A percentile compares a stretch with the other conserved stretches of the same genome.
phyloP scores from a whole-genome alignment of 2,329 filamentous ascomycete genomes.

The Byssochlamys sp. region DNA sequence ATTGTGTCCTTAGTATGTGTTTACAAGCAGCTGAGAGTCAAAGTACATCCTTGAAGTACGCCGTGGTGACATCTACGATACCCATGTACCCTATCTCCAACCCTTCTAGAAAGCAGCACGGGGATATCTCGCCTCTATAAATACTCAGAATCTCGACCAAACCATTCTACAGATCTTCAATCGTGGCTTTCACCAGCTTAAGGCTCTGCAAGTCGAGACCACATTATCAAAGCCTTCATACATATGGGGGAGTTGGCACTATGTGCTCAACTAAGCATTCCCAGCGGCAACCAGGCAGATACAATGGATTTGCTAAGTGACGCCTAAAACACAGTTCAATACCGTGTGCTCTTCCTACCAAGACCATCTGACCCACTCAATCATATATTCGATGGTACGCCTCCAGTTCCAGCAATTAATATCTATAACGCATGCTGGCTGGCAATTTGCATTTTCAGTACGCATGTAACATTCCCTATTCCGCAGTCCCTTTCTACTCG shows the following conservation, averaged over 20 bases:
- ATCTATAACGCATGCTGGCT: slow-evolving; percentile 7
- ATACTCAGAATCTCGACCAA: slow-evolving; percentile 1
- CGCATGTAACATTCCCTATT: slow-evolving; percentile 6
- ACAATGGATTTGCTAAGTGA: slow-evolving; percentile 2
- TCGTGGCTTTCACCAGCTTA: slow-evolving; percentile 3
- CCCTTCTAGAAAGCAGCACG: background rate
- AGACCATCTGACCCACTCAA: background rate
- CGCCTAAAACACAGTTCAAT: slow-evolving; percentile 6
- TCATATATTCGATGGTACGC: slow-evolving; percentile 1
- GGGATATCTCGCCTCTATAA: slow-evolving; percentile 1
- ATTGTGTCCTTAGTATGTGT: background rate
- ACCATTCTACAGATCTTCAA: background rate
- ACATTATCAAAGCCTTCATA: slow-evolving; percentile 3
- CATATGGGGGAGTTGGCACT: slow-evolving; percentile 6
- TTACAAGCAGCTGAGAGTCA: background rate
- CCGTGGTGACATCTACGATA: slow-evolving; percentile 4
- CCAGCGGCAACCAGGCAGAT: background rate
- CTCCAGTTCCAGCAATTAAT: background rate
- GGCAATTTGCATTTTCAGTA: slow-evolving; percentile 3
- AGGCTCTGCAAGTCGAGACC: slow-evolving; percentile 1
- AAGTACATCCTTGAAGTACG: slow-evolving; percentile 6
- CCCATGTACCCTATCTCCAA: slow-evolving; percentile 5
- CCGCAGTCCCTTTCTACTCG: slow-evolving; percentile 5
- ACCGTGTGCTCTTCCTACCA: slow-evolving; percentile 5
- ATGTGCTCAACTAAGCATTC: slow-evolving; percentile 1